Base-by-base conservation (phyloP, 768 basidiomycete genomes). In the Panaeolus cyanescens region DNA sequence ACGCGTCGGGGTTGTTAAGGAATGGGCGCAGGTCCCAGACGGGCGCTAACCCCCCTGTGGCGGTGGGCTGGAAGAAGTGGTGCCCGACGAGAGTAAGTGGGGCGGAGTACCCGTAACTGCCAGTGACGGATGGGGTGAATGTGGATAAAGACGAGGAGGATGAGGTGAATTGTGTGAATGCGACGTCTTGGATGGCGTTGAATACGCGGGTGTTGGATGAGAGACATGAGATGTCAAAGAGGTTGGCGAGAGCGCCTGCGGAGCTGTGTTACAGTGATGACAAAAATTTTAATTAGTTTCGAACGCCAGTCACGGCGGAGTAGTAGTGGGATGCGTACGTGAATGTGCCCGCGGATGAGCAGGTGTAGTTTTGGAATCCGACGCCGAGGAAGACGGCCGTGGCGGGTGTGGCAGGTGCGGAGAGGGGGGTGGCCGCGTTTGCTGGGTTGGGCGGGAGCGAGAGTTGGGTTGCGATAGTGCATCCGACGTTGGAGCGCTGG, bases 321-420 rank as follows among this genome's bases (percentile, higher is more conserved):
- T 54, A 8, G 33, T 30, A 32, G 17, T 20, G 28, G 63, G 64
- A 59, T 10, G 56, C 81, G 67, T 61, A 84, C 84, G 74, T 68
- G 66, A 77, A 83, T 63, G 74, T 76, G 59, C 76, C 83, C 45
- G 76, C 71, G 9, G 64, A 56, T 20, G 62, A 62, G 67, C 85
- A 86, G 20, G 83, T 85, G 65, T 86, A 87, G 65, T 86, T 85
- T 68, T 86, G 85, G 32, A 79, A 75, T 28, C 84, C 82, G 56
- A 84, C 74, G 17, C 75, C 82, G 28, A 85, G 73, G 6, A 77
- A 69, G 50, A 85, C 75, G 59, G 0, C 57, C 55, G 20, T 78
- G 62, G 19, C 64, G 67, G 30, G 73, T 70, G 22, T 62, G 62
- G 17, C 70, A 71, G 37, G 71, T 64, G 59, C 68, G 60, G 58